Conservation (phyloP, 805 yeast genomes). For the Metschnikowia gelsemii region DNA sequence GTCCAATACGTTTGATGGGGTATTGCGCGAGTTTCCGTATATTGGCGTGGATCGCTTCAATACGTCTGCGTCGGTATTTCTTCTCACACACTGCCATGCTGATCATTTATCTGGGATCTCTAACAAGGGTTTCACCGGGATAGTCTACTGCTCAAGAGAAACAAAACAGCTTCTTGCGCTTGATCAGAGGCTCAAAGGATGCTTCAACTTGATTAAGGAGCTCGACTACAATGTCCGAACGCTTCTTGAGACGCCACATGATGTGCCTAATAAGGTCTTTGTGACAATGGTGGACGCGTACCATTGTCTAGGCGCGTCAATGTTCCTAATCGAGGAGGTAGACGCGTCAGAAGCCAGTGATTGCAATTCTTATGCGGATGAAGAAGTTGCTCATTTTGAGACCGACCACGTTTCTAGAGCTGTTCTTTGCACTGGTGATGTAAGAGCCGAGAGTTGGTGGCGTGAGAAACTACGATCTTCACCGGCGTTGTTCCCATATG, state of each 20-base stretch:
- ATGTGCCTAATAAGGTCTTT: conserved; percentile 20
- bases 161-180: conserved; percentile 33
- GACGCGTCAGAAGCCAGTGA: not conserved
- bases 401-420: conserved; percentile 17
- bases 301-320: conserved; percentile 61
- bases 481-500: conserved; percentile 44
- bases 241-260: conserved; percentile 20
- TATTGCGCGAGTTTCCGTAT: conserved; percentile 48
- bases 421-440: conserved; percentile 55
- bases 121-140: conserved; percentile 36
- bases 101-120: conserved; percentile 55
- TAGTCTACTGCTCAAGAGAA: conserved; percentile 47
- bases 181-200: conserved; percentile 20
- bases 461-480: conserved; percentile 36
- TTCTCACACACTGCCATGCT: conserved; percentile 53
- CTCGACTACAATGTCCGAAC: conserved; percentile 24
- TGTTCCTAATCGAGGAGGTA: conserved; percentile 47
- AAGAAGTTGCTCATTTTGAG: not conserved
- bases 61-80: conserved; percentile 23
- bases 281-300: conserved; percentile 49
- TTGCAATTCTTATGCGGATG: not conserved
- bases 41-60: conserved; percentile 41
- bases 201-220: conserved; percentile 21
- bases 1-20: conserved; percentile 40
- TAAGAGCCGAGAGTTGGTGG: conserved; percentile 58